Evolutionary conservation across 345 rosid genomes (phyloP), one percentile per base, ranked within the genome.

Genomic region (Mangifera indica): DNA sequence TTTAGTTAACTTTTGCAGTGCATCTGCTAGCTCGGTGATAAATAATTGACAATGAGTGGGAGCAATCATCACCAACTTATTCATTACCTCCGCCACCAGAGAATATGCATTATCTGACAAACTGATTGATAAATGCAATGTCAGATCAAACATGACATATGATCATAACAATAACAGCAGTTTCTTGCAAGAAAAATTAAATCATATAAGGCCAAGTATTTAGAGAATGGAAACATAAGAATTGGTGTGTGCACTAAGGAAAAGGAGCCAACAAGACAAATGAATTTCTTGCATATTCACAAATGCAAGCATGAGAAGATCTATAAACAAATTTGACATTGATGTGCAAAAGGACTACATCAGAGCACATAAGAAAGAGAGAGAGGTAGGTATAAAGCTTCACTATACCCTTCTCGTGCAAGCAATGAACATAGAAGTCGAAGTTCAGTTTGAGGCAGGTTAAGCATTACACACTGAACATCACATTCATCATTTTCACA

Each of bases 51-150:
- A 84, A 83, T 92, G 98, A 72, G 78, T 80, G 22, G 97, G 97
- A 67, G 95, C 89, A 80, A 86, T 85, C 26, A 86, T 83, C 65
- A 94, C 98, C 81, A 94, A 72, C 80, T 88, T 94, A 76, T 89
- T 92, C 87, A 94, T 84, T 72, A 92, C 98, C 80, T 90, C 98
- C 7, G 93, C 95, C 60, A 89, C 98, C 58, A 90, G 93, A 77
- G 84, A 66, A 56, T 94, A 92, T 64, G 98, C 95, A 55, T 84
- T 89, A 84, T 94, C 98, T 78, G 98, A 94, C 86, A 94, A 81
- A 74, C 98, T 94, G 91, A 26, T 57, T 42, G 22, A 42, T 63
- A 70, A 75, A 56, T 44, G 59, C 14, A 34, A 67, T 25, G 74
- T 77, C 70, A 81, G 78, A 48, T 57, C 45, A 40, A 60, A 18